These are phyloP conservation scores for Nemania diffusa DNA, from an alignment of 2,329 filamentous ascomycete genomes.

Conservation along the genomic window DNA sequence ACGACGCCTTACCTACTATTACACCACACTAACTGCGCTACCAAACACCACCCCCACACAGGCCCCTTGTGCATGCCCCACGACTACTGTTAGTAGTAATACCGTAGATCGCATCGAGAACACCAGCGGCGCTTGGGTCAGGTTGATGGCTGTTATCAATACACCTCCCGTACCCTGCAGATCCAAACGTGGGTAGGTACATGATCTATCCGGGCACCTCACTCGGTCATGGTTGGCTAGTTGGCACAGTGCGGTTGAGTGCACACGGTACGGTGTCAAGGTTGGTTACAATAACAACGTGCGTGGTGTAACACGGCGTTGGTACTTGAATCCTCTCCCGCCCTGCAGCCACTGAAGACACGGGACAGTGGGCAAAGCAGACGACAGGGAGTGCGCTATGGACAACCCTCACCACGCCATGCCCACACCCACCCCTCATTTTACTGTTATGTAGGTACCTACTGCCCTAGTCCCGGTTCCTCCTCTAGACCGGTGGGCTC, in stretches of 20 bases:
- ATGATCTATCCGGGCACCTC: not conserved
- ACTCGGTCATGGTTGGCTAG: not conserved
- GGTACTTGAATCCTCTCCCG: slow-evolving; percentile 27
- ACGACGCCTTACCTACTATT: not conserved
- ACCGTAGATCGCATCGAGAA: slow-evolving; percentile 20
- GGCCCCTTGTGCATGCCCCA: not conserved
- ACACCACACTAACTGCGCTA: not conserved
- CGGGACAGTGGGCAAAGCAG: slow-evolving; percentile 15
- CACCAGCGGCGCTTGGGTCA: not conserved
- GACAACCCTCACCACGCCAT: not conserved
- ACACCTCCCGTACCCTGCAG: not conserved
- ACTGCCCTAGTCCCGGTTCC: not conserved
- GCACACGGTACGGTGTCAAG: not conserved
- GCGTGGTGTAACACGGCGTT: slow-evolving; percentile 12
- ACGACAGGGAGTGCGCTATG: not conserved
- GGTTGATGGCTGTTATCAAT: not conserved
- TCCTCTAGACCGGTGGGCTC: slow-evolving; percentile 7
- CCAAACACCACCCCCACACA: slow-evolving; percentile 14
- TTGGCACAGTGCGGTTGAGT: not conserved
- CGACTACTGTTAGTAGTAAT: slow-evolving; percentile 17
- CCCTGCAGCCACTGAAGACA: slow-evolving; percentile 20
- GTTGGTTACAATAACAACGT: not conserved
- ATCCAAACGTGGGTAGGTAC: not conserved
- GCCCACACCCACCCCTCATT: slow-evolving; percentile 13
- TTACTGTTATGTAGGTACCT: slow-evolving; percentile 18